Evolutionary conservation across 2,329 filamentous ascomycete species (phyloP).

Genomic region (Trichoderma citrinoviride): DNA sequence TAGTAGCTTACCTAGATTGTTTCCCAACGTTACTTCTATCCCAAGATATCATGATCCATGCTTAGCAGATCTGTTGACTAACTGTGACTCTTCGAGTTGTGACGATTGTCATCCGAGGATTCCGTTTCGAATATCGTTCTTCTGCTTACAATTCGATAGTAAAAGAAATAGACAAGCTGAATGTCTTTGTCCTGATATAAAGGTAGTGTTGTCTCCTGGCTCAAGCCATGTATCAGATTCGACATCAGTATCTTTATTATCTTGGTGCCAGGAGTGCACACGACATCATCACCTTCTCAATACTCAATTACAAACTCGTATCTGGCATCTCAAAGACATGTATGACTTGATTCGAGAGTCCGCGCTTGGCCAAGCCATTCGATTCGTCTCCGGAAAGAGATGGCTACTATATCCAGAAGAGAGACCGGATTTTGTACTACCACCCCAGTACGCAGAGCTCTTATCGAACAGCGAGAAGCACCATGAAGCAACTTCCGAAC

Average conservation of each 20-base stretch:
- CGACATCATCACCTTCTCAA: neutral
- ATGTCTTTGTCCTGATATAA: neutral
- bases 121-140: neutral
- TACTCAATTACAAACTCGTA: neutral
- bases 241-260: neutral
- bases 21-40: neutral
- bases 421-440: neutral
- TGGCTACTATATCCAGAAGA: neutral
- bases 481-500: neutral
- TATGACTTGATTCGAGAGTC: neutral
- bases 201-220: neutral
- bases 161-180: neutral
- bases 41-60: neutral
- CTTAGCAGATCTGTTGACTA: neutral
- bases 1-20: neutral
- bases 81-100: neutral
- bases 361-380: slow-evolving; percentile 13
- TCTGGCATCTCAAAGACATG: neutral
- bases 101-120: neutral
- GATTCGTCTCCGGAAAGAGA: neutral
- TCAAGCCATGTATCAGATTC: neutral
- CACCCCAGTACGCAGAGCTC: neutral
- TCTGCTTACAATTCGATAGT: neutral
- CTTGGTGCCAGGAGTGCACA: neutral
- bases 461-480: neutral